Percentiles rank a stretch among this genome's conserved stretches.
Conservation (phyloP, 805 yeast genomes). For the Metschnikowia borealis region DNA sequence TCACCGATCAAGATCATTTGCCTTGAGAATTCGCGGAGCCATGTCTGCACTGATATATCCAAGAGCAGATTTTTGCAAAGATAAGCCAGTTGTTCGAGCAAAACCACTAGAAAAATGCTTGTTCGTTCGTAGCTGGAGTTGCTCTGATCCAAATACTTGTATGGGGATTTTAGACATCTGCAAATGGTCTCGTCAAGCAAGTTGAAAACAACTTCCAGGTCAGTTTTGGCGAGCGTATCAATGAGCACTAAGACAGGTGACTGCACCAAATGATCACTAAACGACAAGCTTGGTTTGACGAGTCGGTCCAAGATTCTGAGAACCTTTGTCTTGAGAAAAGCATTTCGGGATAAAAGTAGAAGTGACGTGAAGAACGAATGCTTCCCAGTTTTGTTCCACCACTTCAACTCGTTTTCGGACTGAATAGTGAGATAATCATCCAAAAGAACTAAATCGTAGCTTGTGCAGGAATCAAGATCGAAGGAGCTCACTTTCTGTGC, state of each 20-base stretch:
- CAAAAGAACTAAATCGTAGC: slow-evolving; percentile 54
- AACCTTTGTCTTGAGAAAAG: slow-evolving; percentile 9
- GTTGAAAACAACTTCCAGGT: slow-evolving; percentile 45
- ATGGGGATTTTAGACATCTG: slow-evolving; percentile 71
- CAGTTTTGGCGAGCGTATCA: slow-evolving; percentile 37
- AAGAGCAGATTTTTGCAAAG: slow-evolving; percentile 28
- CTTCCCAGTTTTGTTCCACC: slow-evolving; percentile 63
- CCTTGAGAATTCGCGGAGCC: slow-evolving; percentile 50
- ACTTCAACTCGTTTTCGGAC: slow-evolving; percentile 62
- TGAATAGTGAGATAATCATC: slow-evolving; percentile 54
- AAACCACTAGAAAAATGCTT: slow-evolving; percentile 34
- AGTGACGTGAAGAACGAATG: slow-evolving; percentile 67
- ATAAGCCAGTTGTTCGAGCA: slow-evolving; percentile 67
- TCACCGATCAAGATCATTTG: slow-evolving; percentile 59
- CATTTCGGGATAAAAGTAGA: slow-evolving; percentile 39
- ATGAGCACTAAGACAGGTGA: slow-evolving; percentile 57
- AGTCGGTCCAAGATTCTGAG: slow-evolving; percentile 13
- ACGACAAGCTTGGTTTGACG: slow-evolving; percentile 12
- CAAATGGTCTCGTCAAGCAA: slow-evolving; percentile 73
- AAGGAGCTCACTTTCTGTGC: slow-evolving; percentile 7
- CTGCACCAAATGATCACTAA: slow-evolving; percentile 30
- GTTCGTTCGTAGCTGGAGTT: slow-evolving; percentile 27
- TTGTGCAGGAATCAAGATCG: slow-evolving; percentile 30
- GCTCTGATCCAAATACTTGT: slow-evolving; percentile 68
- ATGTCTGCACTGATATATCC: slow-evolving; percentile 25